Conservation (phyloP, 148 eudicot species). For the Talinum fruticosum region DNA sequence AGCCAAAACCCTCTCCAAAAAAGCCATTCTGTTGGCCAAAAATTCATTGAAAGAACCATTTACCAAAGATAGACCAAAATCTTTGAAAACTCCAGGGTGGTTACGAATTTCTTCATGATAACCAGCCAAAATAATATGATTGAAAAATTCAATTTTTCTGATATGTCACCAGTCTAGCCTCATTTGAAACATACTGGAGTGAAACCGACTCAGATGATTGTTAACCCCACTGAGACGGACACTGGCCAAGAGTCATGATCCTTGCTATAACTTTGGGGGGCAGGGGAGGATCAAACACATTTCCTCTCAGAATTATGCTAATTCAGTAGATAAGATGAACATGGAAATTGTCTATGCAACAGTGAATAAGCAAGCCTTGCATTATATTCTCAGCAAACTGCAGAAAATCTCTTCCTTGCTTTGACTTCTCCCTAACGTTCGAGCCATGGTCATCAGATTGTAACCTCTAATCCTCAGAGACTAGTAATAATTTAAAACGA, state of each 20-base stretch:
- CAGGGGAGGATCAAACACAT: neutral
- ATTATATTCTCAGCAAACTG: neutral
- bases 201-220: too few species aligned
- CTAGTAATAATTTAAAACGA: neutral
- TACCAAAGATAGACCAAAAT: too few species aligned
- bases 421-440: neutral
- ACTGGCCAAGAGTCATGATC: neutral
- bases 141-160: too few species aligned
- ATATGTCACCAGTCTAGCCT: too few species aligned
- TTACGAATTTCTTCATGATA: too few species aligned
- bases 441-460: neutral
- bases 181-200: too few species aligned
- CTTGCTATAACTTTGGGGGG: neutral
- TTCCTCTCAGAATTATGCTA: neutral
- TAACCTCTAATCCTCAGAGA: neutral
- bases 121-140: too few species aligned
- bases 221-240: too few species aligned
- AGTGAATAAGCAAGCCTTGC: neutral
- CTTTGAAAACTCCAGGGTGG: too few species aligned
- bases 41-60: too few species aligned
- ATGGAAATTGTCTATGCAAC: neutral
- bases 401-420: neutral
- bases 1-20: too few species aligned
- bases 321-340: neutral
- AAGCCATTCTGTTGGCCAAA: too few species aligned